Conservation (phyloP, 164 flowering plant genomes). For the Piper betle region DNA sequence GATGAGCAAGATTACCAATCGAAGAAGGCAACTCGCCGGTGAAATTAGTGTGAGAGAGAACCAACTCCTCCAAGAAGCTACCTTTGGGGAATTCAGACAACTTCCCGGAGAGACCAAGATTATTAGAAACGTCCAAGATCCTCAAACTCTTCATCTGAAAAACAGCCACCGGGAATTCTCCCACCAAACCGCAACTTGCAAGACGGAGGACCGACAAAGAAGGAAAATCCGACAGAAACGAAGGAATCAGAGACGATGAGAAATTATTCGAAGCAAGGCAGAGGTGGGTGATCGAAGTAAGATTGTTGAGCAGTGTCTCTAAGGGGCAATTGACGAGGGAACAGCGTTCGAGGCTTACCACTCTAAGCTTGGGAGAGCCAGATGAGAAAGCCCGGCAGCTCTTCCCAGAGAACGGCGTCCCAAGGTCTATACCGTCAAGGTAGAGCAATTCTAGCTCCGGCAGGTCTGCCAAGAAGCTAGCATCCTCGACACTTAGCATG, state of each 20-base stretch:
- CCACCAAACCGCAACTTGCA: constrained; percentile 15
- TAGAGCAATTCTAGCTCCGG: too few relatives aligned
- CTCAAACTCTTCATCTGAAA: constrained; percentile 15
- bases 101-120: constrained; percentile 14
- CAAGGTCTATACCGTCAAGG: too few relatives aligned
- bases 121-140: constrained; percentile 14
- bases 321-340: too few relatives aligned
- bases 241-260: constrained; percentile 21
- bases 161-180: constrained; percentile 21
- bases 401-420: too few relatives aligned
- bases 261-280: too few relatives aligned
- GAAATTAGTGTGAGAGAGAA: constrained; percentile 17
- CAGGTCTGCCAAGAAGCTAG: too few relatives aligned
- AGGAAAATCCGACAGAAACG: constrained; percentile 18
- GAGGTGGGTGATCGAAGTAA: too few relatives aligned
- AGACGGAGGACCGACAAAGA: constrained; percentile 18
- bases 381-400: too few relatives aligned
- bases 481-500: too few relatives aligned
- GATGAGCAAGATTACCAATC: constrained; percentile 17
- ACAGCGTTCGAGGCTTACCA: too few relatives aligned
- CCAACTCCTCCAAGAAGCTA: constrained; percentile 13
- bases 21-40: constrained; percentile 26
- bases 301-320: too few relatives aligned
- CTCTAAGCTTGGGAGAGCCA: too few relatives aligned
- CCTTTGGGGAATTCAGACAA: constrained; percentile 20